phyloP scores from a whole-genome alignment of 2,329 filamentous ascomycete genomes.

The Amesomyces nigricolor region DNA sequence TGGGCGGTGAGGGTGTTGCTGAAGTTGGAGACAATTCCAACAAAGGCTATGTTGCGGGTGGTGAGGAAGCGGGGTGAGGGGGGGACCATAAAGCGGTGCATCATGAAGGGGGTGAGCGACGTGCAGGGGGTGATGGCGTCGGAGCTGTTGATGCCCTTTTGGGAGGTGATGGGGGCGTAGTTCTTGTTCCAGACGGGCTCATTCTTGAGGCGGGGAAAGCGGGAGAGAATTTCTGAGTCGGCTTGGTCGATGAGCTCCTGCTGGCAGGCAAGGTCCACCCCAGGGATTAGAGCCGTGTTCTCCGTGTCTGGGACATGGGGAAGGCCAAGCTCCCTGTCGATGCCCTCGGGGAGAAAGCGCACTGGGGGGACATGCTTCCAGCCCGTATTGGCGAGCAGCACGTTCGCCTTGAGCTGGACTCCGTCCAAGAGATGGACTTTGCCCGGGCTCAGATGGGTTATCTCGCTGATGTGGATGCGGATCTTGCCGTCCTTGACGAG shows the following conservation, averaged over 20 bases:
- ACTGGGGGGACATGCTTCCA: constrained; percentile 51
- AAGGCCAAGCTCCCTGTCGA: constrained; percentile 45
- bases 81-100: constrained; percentile 45
- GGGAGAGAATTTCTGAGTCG: constrained; percentile 48
- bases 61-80: constrained; percentile 34
- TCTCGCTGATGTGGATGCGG: constrained; percentile 47
- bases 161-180: constrained; percentile 39
- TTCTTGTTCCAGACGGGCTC: constrained; percentile 46
- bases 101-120: constrained; percentile 35
- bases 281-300: constrained; percentile 25
- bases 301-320: constrained; percentile 33
- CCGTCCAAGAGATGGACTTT: constrained; percentile 46
- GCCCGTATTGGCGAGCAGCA: constrained; percentile 51
- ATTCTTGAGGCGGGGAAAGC: constrained; percentile 48
- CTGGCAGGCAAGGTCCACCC: constrained; percentile 32
- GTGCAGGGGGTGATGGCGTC: constrained; percentile 27
- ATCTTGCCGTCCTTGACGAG: constrained; percentile 47
- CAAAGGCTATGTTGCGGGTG: constrained; percentile 40
- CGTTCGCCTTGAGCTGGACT: constrained; percentile 42
- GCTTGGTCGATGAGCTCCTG: constrained; percentile 27
- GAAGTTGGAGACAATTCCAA: constrained; percentile 40
- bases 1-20: constrained; percentile 38
- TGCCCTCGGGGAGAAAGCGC: constrained; percentile 45
- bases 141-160: constrained; percentile 33
- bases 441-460: constrained; percentile 38